Conservation (phyloP, 345 rosid species). For the Ceriops zippeliana region DNA sequence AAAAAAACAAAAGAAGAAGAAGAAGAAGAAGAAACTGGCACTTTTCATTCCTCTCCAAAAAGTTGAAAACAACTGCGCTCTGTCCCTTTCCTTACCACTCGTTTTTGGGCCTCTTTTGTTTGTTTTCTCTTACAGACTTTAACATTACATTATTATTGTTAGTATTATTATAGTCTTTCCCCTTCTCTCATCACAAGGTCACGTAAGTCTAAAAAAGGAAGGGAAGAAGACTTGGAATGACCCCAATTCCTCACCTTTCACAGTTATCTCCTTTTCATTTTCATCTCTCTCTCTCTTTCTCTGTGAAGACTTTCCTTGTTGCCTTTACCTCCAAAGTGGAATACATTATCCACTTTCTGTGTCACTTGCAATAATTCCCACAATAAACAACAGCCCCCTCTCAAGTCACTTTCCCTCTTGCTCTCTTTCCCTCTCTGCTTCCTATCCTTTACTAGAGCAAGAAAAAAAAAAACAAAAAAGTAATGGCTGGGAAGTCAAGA, state of each 20-base stretch:
- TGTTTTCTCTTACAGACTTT: background rate
- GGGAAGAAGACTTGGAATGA: slow-evolving; percentile 24
- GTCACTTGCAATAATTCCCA: slow-evolving; percentile 21
- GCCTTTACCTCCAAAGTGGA: slow-evolving; percentile 15
- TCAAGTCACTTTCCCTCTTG: background rate
- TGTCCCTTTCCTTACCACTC: slow-evolving; percentile 55
- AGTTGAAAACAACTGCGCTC: slow-evolving; percentile 50
- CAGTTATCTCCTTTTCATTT: slow-evolving; percentile 25
- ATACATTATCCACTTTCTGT: slow-evolving; percentile 31
- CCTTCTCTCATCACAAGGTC: slow-evolving; percentile 21
- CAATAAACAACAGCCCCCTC: background rate
- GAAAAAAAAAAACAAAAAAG: background rate
- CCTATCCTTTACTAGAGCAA: background rate
- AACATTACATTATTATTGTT: background rate
- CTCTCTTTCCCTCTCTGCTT: background rate
- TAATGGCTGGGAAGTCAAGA: slow-evolving; percentile 17
- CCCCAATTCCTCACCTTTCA: slow-evolving; percentile 18
- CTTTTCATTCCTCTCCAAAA: slow-evolving; percentile 15
- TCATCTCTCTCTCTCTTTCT: background rate
- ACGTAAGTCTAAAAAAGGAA: slow-evolving; percentile 36
- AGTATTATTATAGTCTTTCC: no score
- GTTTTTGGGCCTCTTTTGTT: slow-evolving; percentile 10
- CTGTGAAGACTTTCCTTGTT: no score
- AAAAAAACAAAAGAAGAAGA: no score
- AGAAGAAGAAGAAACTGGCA: no score